phyloP scores from a whole-genome alignment of 2,329 filamentous ascomycete genomes.

The Apiospora phragmitis region DNA sequence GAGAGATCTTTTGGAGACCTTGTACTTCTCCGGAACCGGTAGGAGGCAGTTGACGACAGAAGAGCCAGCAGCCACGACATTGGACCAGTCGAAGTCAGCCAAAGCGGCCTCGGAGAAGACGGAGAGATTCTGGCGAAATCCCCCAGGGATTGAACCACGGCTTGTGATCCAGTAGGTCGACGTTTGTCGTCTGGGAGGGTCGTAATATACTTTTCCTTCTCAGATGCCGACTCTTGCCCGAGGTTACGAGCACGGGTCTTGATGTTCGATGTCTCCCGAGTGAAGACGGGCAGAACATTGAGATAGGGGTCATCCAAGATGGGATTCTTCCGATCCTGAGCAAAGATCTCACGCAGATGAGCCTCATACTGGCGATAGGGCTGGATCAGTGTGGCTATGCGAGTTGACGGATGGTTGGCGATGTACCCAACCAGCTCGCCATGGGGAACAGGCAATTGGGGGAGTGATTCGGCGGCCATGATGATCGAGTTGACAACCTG shows the following conservation, averaged over 20 bases:
- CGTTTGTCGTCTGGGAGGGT: conserved; percentile 61
- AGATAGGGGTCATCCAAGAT: conserved; percentile 56
- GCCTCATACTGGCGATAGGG: conserved; percentile 71
- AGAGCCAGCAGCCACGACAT: conserved; percentile 79
- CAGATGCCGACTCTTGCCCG: conserved; percentile 55
- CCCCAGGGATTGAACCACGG: conserved; percentile 65
- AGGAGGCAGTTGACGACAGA: conserved; percentile 78
- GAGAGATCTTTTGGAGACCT: conserved; percentile 60
- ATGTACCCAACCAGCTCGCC: conserved; percentile 53
- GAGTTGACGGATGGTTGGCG: conserved; percentile 49
- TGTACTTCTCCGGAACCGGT: conserved; percentile 65
- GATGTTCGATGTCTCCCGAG: conserved; percentile 54
- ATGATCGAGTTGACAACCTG: conserved; percentile 24
- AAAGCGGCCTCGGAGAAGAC: conserved; percentile 80
- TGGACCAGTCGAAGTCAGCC: conserved; percentile 76
- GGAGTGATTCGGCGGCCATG: conserved; percentile 37
- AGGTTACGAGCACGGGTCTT: conserved; percentile 64
- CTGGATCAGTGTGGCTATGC: conserved; percentile 58
- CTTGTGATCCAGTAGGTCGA: conserved; percentile 61
- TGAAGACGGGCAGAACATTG: conserved; percentile 69
- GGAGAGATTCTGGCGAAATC: conserved; percentile 80
- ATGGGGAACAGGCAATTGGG: conserved; percentile 48
- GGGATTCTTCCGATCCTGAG: conserved; percentile 64
- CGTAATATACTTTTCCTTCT: conserved; percentile 71
- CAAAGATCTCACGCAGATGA: conserved; percentile 65